Percentiles rank a stretch among this genome's conserved stretches.
phyloP scores from a whole-genome alignment of 2,329 filamentous ascomycete genomes.

The Teratosphaeria gauchensis region DNA sequence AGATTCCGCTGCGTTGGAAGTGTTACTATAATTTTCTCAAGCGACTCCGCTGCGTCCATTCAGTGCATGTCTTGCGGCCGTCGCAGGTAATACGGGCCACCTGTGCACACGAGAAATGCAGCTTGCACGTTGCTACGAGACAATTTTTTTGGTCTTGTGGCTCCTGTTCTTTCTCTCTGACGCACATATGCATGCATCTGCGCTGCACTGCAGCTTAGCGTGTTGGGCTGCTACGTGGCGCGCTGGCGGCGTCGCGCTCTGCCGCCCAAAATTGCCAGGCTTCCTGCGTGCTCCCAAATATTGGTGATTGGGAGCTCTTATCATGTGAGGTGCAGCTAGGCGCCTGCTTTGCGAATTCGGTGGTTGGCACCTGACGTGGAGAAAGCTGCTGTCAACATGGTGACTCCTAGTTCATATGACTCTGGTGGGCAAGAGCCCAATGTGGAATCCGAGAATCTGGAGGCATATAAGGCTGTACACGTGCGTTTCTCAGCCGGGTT shows the following conservation, averaged over 20 bases:
- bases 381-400: not conserved
- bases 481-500: not conserved
- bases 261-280: slow-evolving; percentile 1
- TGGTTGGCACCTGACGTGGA: not conserved
- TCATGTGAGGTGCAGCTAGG: not conserved
- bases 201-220: slow-evolving; percentile 6
- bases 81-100: not conserved
- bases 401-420: not conserved
- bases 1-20: not conserved
- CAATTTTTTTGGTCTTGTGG: not conserved
- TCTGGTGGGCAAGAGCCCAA: not conserved
- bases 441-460: not conserved
- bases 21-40: not conserved
- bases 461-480: not conserved
- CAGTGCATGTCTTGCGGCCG: not conserved
- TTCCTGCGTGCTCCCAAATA: not conserved
- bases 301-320: not conserved
- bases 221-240: slow-evolving; percentile 7
- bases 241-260: not conserved
- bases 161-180: not conserved
- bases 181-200: no score
- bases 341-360: not conserved
- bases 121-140: not conserved
- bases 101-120: not conserved
- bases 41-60: not conserved